A percentile compares a stretch with the other conserved stretches of the same genome.
These are phyloP conservation scores for Lindgomyces ingoldianus DNA, from an alignment of 495 filamentous ascomycete species.

Conservation along the genomic window DNA sequence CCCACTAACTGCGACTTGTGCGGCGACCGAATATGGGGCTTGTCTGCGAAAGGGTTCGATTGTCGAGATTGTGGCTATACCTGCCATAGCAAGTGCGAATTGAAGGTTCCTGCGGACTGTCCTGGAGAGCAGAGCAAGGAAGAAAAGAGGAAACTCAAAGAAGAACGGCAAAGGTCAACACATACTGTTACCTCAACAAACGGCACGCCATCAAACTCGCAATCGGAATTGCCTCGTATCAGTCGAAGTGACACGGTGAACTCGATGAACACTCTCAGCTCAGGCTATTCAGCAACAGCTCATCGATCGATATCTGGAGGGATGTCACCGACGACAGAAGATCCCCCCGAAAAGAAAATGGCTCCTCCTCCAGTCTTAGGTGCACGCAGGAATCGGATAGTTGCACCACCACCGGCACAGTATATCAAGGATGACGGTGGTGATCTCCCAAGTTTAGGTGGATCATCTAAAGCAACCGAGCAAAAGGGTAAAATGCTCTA, in stretches of 20 bases:
- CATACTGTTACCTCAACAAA: conserved; percentile 51
- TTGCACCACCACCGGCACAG: conserved; percentile 82
- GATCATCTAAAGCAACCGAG: conserved; percentile 46
- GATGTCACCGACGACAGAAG: conserved; percentile 50
- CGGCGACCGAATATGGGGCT: conserved; percentile 92
- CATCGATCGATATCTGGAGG: conserved; percentile 68
- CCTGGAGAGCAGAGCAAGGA: conserved; percentile 93
- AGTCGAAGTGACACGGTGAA: conserved; percentile 73
- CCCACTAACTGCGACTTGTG: conserved; percentile 98
- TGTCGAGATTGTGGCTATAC: conserved; percentile 96
- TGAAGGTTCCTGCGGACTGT: conserved; percentile 96
- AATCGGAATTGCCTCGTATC: conserved; percentile 55
- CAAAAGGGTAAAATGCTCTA: conserved; percentile 88
- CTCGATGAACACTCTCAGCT: conserved; percentile 83
- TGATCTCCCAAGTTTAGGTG: conserved; percentile 33
- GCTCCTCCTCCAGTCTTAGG: conserved; percentile 37
- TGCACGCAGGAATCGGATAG: conserved; percentile 64
- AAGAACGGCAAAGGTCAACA: conserved; percentile 76
- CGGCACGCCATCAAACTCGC: conserved; percentile 44
- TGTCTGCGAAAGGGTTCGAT: conserved; percentile 93
- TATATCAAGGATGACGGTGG: conserved; percentile 58
- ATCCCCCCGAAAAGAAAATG: conserved; percentile 46
- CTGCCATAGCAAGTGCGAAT: conserved; percentile 97
- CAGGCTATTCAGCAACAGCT: conserved; percentile 80
- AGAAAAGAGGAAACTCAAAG: conserved; percentile 88